Conservation (phyloP, 371 early-diverging fungal species). For the Fennellomyces sp. region DNA sequence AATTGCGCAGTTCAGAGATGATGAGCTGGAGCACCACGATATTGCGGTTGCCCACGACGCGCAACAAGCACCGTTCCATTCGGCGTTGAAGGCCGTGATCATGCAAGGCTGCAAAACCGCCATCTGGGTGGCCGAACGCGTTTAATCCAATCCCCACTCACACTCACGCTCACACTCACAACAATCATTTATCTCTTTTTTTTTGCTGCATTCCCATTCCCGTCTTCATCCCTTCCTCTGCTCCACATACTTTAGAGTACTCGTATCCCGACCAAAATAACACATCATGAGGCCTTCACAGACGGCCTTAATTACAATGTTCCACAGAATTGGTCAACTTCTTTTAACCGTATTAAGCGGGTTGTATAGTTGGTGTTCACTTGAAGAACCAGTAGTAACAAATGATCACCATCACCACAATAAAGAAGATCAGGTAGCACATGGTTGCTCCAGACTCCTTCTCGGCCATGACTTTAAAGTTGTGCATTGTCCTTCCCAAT, state of each 20-base stretch:
- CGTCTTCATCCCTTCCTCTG: no score
- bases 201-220: neutral
- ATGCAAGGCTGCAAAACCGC: conserved; percentile 84
- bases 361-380: no score
- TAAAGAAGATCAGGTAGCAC: conserved; percentile 47
- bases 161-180: neutral
- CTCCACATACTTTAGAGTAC: no score
- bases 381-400: conserved; percentile 52
- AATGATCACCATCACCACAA: conserved; percentile 42
- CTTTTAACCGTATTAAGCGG: no score
- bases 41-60: conserved; percentile 91
- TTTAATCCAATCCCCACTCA: conserved; percentile 30
- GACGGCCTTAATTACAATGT: no score
- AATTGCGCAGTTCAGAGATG: conserved; percentile 89
- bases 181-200: neutral
- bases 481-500: conserved; percentile 50
- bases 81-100: conserved; percentile 71
- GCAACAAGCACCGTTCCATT: conserved; percentile 79
- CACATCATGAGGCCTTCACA: no score
- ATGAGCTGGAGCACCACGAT: conserved; percentile 94
- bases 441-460: conserved; percentile 51
- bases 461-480: conserved; percentile 52
- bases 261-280: no score
- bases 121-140: conserved; percentile 73
- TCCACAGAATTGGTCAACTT: no score